Percentiles rank a stretch among this genome's conserved stretches.
Evolutionary conservation across 2,329 filamentous ascomycete species (phyloP).

Genomic region (Trichocomaceae sp.): DNA sequence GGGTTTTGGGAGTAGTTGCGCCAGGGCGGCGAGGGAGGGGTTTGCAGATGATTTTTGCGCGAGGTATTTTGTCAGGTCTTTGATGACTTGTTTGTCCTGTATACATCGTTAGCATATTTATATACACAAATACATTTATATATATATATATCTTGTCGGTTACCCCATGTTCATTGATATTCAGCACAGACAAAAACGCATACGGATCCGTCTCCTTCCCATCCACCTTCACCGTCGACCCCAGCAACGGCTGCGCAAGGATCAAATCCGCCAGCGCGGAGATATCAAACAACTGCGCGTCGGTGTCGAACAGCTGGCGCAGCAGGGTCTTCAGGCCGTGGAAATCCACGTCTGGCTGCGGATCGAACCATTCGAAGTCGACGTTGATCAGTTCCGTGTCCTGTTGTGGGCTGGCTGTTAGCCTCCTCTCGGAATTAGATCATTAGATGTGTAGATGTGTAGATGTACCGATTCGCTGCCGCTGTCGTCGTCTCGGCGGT

Average conservation of each 20-base stretch:
- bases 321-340: conserved; percentile 87
- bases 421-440: too few species aligned
- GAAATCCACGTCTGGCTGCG: conserved; percentile 81
- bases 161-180: conserved; percentile 66
- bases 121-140: too few species aligned
- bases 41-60: conserved; percentile 47
- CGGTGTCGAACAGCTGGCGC: conserved; percentile 86
- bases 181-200: conserved; percentile 83
- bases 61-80: conserved; percentile 67
- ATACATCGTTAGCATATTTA: too few species aligned
- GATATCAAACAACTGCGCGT: conserved; percentile 77
- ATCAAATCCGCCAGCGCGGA: conserved; percentile 81
- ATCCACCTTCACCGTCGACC: conserved; percentile 95
- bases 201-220: conserved; percentile 89
- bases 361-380: conserved; percentile 99
- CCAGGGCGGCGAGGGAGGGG: conserved; percentile 51
- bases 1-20: conserved; percentile 50
- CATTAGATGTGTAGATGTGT: too few species aligned
- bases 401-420: conserved; percentile 38
- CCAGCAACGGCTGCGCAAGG: conserved; percentile 76
- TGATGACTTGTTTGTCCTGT: conserved; percentile 63
- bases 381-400: conserved; percentile 89
- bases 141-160: not conserved
- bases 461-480: conserved; percentile 27
- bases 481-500: conserved; percentile 31